Base-by-base conservation (phyloP, 2,329 filamentous ascomycete genomes). In the Diaporthe citri region DNA sequence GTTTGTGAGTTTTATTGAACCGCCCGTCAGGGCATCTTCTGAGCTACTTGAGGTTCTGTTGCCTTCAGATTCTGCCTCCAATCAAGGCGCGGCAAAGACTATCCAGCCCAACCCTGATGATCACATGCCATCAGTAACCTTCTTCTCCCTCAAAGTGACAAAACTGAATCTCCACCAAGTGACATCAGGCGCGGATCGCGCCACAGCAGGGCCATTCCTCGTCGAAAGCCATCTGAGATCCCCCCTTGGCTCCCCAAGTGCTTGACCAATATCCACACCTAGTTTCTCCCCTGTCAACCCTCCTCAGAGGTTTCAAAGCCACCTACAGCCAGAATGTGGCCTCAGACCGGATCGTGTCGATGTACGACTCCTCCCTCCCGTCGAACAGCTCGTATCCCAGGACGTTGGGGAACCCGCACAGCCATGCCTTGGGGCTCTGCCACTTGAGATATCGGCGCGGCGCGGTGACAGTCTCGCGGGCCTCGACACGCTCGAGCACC, bases 341-440 rank as follows among this genome's bases (percentile, higher is more conserved):
- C 13, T 74, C 64, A 2, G 62, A 48, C 2, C 1, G 17, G 48
- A 64, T 60, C 31, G 70, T 72, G 22, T 39, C 31, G 9, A 52
- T 22, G 20, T 17, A 66, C 3, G 12, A 39, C 17, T 28, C 46
- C 17, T 57, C 22, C 2, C 41, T 31, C 48, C 41, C 10, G n/a
- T 64, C 51, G n/a, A 67, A 73, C 39, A 75, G 25, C n/a, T 66
- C 36, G 20, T 70, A 71, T 5, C 64, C 64, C 22, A 75, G 57
- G 17, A 67, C 62, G 20, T 75, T 75, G 48, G 74, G 74, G 22
- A 75, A 75, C 2, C 74, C 74, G 15, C 74, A 75, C 36, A 66
- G 71, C 74, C 74, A 75, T 0, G 69, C 39, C 25, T 60, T 46
- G 22, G 46, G 36, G 48, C 66, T 64, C 15, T 56, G 28, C n/a